These are phyloP conservation scores for Sporothrix pallida DNA, from an alignment of 2,329 filamentous ascomycete genomes.

Conservation along the genomic window DNA sequence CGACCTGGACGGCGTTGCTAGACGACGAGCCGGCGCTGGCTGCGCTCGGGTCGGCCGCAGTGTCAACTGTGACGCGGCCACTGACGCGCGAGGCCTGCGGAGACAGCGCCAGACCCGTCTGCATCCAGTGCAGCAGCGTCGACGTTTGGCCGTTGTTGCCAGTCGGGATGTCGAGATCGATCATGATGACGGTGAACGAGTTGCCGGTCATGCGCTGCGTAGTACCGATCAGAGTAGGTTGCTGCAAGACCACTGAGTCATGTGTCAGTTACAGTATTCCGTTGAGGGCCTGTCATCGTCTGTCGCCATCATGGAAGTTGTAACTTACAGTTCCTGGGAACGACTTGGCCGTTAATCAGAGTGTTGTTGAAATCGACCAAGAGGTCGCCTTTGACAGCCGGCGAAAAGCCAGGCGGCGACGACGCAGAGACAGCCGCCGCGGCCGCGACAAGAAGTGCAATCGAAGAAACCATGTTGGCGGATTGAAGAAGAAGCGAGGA, in stretches of 20 bases:
- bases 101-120: conserved; percentile 47
- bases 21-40: conserved; percentile 30
- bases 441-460: conserved; percentile 41
- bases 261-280: not conserved
- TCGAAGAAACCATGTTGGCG: conserved; percentile 37
- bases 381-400: conserved; percentile 47
- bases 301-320: not conserved
- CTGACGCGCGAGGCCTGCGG: conserved; percentile 38
- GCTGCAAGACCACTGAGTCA: conserved; percentile 27
- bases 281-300: too few relatives aligned
- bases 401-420: conserved; percentile 52
- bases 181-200: conserved; percentile 52
- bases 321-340: conserved; percentile 48
- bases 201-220: conserved; percentile 48
- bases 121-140: conserved; percentile 53
- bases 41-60: conserved; percentile 33
- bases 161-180: conserved; percentile 56
- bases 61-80: not conserved
- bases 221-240: conserved; percentile 40
- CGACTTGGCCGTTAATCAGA: conserved; percentile 48
- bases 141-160: conserved; percentile 45
- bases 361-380: conserved; percentile 49
- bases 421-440: conserved; percentile 43
- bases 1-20: conserved; percentile 23
- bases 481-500: not conserved